Base-by-base conservation (phyloP, 78 protist species). In the Dictyostelium brefeldianum region DNA sequence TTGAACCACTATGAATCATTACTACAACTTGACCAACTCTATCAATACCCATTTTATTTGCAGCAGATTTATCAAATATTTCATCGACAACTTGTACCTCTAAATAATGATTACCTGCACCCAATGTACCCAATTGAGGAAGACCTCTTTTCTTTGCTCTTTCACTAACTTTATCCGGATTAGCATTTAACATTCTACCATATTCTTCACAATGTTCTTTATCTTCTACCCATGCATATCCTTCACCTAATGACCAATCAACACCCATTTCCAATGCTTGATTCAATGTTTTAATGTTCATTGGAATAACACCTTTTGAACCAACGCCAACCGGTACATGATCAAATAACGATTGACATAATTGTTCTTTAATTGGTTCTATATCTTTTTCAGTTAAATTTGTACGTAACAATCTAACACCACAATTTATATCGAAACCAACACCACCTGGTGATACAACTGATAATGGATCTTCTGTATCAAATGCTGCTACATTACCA, bases 351-450 rank as follows among this genome's bases (percentile, higher is more conserved):
- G 97, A 53, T 80, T 96, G 96, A 17, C 98, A 97, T 11, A 97
- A 91, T 48, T 73, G 41, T n/a, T 97, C 98, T 17, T 96, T 79
- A 20, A 89, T 70, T 5, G 92, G 90, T n/a, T 25, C 50, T 7
- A 98, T 87, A 43, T 98, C 99, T n/a, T 67, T 46, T 47, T 83
- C 96, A 15, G 18, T 54, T 4, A 98, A 91, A 69, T 98, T 97
- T 2, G 99, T 99, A n/a, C 99, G 91, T 3, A 99, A 12, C 1
- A 99, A 78, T 27, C 99, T 97, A 22, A 99, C 99, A 64, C 99
- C 99, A 80, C 99, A 99, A 91, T 99, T 99, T 78, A 99, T 99
- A 89, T 99, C 99, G 54, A 97, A 98, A 20, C 98, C 98, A 47
- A 96, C 94, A 27, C 94, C 96, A 59, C 98, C 99, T 0, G 99